A percentile compares a stretch with the other conserved stretches of the same genome.
Conservation (phyloP, 140 eudicot species). For the Ambrosia hybrid region DNA sequence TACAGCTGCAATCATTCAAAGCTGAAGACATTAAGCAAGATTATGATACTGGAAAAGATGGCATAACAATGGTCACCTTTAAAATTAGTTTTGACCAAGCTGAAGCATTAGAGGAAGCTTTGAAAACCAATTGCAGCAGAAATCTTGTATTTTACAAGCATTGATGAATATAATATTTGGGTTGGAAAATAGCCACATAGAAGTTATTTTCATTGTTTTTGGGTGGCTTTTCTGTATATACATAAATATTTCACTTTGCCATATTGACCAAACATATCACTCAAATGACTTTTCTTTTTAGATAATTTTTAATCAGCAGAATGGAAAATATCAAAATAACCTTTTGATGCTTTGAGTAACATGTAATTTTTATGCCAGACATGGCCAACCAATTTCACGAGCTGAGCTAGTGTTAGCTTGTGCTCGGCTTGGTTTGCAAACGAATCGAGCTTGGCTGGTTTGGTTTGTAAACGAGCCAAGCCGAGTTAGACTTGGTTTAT, state of each 20-base stretch:
- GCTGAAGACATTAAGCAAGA: constrained; percentile 87
- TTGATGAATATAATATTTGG: constrained; percentile 19
- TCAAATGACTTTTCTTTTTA: no score
- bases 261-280: not conserved
- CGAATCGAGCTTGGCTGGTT: no score
- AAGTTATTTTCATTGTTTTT: not conserved
- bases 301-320: not conserved
- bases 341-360: not conserved
- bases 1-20: constrained; percentile 76
- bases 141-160: constrained; percentile 69
- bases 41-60: constrained; percentile 97
- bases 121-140: constrained; percentile 76
- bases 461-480: no score
- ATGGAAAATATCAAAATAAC: not conserved
- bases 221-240: constrained; percentile 14
- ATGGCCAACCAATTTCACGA: not conserved
- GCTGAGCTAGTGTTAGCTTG: no score
- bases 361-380: not conserved
- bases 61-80: constrained; percentile 73
- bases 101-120: constrained; percentile 82
- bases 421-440: no score
- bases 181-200: not conserved
- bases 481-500: no score
- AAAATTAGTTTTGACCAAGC: constrained; percentile 80
- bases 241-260: not conserved